These are phyloP conservation scores for Penicillium turbatum DNA, from an alignment of 495 filamentous ascomycete species.

Conservation along the genomic window DNA sequence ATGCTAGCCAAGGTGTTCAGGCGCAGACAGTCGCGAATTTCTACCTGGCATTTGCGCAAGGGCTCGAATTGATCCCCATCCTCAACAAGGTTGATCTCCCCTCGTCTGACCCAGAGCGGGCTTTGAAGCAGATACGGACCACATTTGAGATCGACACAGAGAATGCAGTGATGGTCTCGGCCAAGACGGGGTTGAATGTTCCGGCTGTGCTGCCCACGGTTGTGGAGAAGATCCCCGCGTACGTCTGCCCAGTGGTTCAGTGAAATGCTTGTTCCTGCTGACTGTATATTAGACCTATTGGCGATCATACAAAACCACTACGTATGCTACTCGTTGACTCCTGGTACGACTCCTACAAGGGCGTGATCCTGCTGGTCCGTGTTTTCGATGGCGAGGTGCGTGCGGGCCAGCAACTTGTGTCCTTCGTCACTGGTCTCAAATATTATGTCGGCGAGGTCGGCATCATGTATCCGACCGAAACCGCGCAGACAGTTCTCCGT, in stretches of 20 bases:
- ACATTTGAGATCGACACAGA: conserved; percentile 85
- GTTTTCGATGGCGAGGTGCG: conserved; percentile 85
- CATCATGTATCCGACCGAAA: conserved; percentile 91
- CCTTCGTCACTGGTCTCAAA: conserved; percentile 79
- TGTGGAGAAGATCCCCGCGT: conserved; percentile 75
- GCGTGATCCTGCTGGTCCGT: conserved; percentile 86
- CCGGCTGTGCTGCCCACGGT: conserved; percentile 75
- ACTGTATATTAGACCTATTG: conserved; percentile 52
- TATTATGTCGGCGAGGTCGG: conserved; percentile 95
- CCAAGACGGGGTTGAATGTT: conserved; percentile 89
- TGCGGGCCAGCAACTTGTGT: conserved; percentile 76
- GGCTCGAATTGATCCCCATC: conserved; percentile 79
- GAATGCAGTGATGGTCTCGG: conserved; percentile 80
- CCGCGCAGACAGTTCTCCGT: conserved; percentile 69
- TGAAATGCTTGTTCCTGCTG: conserved; percentile 7
- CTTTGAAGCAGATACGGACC: conserved; percentile 76
- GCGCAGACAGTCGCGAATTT: conserved; percentile 98
- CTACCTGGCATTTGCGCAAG: conserved; percentile 92
- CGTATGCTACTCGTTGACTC: conserved; percentile 90
- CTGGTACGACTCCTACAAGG: conserved; percentile 95
- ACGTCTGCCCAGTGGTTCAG: conserved; percentile 19
- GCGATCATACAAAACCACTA: conserved; percentile 65
- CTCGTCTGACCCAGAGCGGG: conserved; percentile 77
- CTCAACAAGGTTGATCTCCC: conserved; percentile 95
- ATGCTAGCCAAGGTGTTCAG: conserved; percentile 89